phyloP scores from a whole-genome alignment of 257 asterid genomes.

The Marsdenia floribunda region DNA sequence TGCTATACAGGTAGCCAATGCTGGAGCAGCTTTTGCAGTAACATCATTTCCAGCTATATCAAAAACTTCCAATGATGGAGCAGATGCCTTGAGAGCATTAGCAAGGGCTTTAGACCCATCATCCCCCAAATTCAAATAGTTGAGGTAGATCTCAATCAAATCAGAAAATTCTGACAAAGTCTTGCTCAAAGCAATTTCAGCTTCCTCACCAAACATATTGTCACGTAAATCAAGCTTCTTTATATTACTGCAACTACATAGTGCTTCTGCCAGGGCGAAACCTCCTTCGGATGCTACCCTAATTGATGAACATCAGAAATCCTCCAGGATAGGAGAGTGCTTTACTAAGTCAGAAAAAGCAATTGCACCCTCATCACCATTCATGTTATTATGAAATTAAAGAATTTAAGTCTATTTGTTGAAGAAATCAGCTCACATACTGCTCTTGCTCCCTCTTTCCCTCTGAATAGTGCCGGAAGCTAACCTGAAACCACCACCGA shows the following conservation, averaged over 20 bases:
- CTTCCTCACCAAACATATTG: conserved; percentile 85
- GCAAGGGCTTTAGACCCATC: conserved; percentile 72
- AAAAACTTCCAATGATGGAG: conserved; percentile 61
- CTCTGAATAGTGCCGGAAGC: no score
- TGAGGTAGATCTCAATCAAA: conserved; percentile 61
- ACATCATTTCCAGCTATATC: conserved; percentile 97
- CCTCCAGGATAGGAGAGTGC: conserved; percentile 58
- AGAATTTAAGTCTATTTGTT: conserved; percentile 61
- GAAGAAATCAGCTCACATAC: conserved; percentile 72
- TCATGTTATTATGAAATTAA: conserved; percentile 86
- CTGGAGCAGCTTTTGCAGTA: conserved; percentile 69
- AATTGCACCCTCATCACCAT: conserved; percentile 88
- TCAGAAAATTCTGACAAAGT: conserved; percentile 43
- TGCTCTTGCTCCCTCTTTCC: no score
- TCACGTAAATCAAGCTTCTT: conserved; percentile 86
- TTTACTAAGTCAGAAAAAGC: conserved; percentile 63
- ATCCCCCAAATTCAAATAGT: conserved; percentile 86
- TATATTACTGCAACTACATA: conserved; percentile 45
- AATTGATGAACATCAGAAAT: conserved; percentile 82
- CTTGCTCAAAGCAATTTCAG: conserved; percentile 62
- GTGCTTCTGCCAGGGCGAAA: conserved; percentile 61
- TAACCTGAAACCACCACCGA: no score
- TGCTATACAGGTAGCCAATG: conserved; percentile 67
- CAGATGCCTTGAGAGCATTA: conserved; percentile 62
- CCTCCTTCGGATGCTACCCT: conserved; percentile 86